Conservation (phyloP, 2,329 filamentous ascomycete species). For the Leptodontidium sp. region DNA sequence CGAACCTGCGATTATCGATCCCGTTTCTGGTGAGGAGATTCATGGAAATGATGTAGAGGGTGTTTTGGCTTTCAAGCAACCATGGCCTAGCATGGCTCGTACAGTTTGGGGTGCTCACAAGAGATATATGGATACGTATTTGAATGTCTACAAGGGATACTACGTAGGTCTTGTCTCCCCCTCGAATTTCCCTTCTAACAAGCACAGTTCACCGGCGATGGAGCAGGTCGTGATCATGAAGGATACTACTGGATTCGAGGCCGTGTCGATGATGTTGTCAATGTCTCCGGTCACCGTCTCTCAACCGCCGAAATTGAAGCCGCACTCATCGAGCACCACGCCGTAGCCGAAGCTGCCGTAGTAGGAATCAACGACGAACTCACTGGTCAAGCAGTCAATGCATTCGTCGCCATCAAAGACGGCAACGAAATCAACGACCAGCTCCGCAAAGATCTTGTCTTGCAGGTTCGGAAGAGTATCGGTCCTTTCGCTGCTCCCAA, state of each 20-base stretch:
- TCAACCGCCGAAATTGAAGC: conserved; percentile 99
- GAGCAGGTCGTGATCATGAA: conserved; percentile 94
- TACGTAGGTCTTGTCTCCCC: conserved; percentile 73
- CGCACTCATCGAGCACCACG: conserved; percentile 88
- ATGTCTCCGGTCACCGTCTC: conserved; percentile 94
- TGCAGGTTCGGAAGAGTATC: conserved; percentile 58
- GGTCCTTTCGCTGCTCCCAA: conserved; percentile 97
- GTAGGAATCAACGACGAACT: conserved; percentile 94
- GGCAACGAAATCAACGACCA: conserved; percentile 78
- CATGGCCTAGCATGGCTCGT: conserved; percentile 98
- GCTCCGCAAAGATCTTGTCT: conserved; percentile 77
- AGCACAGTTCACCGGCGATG: conserved; percentile 84
- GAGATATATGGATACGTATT: conserved; percentile 98
- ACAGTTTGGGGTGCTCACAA: conserved; percentile 98
- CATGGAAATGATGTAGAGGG: conserved; percentile 89
- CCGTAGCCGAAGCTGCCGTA: conserved; percentile 92
- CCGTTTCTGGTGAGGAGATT: conserved; percentile 92
- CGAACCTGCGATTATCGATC: conserved; percentile 96
- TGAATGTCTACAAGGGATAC: conserved; percentile 97
- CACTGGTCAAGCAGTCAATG: conserved; percentile 96
- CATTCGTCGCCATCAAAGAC: conserved; percentile 93
- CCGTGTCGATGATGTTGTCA: conserved; percentile 97
- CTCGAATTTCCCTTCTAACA: conserved; percentile 26
- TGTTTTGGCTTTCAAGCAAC: conserved; percentile 89
- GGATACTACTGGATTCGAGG: conserved; percentile 99